Conservation (phyloP, 192 early-diverging fungal species). For the Lunasporangiospora selenospora region DNA sequence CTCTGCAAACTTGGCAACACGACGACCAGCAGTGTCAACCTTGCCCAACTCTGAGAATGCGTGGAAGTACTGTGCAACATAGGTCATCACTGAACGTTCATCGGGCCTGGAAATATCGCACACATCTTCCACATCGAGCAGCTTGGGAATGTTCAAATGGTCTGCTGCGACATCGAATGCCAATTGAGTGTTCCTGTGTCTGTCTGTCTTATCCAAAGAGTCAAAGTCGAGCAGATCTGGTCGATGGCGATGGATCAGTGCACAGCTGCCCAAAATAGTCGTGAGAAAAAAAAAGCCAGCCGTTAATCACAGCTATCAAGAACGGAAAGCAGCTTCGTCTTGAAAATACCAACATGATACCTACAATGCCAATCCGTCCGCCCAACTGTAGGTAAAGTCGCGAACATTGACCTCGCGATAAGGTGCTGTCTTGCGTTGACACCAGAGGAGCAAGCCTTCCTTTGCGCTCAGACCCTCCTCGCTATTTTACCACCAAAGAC, state of each 20-base stretch:
- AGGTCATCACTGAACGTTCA: slow-evolving; percentile 97
- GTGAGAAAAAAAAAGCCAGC: neutral
- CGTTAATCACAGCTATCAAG: neutral
- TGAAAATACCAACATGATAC: too few relatives aligned
- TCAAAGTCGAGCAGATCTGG: slow-evolving; percentile 94
- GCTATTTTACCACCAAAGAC: slow-evolving; percentile 49
- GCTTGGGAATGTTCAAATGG: slow-evolving; percentile 89
- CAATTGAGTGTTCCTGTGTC: slow-evolving; percentile 86
- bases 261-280: slow-evolving; percentile 63
- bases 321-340: too few relatives aligned
- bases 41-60: slow-evolving; percentile 91
- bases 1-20: slow-evolving; percentile 92
- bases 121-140: slow-evolving; percentile 96
- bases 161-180: slow-evolving; percentile 95
- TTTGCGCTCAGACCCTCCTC: slow-evolving; percentile 96
- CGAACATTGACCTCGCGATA: slow-evolving; percentile 89
- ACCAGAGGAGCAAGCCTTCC: slow-evolving; percentile 97
- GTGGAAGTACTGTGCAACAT: slow-evolving; percentile 98
- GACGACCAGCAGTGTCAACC: slow-evolving; percentile 88
- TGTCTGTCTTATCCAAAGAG: slow-evolving; percentile 81
- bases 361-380: slow-evolving; percentile 92
- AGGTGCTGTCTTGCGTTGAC: slow-evolving; percentile 92
- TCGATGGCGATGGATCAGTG: slow-evolving; percentile 95
- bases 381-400: slow-evolving; percentile 94
- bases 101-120: slow-evolving; percentile 94